phyloP scores from a whole-genome alignment of 768 basidiomycete genomes.

The Lactifluus subvellereus region DNA sequence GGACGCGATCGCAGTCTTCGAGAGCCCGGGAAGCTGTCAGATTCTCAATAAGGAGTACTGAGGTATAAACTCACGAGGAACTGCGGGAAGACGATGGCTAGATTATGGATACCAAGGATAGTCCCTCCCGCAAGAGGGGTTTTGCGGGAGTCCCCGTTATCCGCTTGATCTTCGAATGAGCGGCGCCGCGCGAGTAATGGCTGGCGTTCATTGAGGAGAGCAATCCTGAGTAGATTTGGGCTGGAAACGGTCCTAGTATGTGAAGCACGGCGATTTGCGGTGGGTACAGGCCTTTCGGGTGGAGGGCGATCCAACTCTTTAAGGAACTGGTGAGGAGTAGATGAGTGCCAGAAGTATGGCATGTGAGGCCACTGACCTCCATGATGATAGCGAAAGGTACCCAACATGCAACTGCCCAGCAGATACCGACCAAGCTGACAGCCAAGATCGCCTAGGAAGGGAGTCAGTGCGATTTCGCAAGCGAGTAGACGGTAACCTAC shows the following conservation, averaged over 20 bases:
- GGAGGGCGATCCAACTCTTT: slow-evolving; percentile 19
- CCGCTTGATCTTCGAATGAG: slow-evolving; percentile 46
- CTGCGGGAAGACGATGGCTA: slow-evolving; percentile 93
- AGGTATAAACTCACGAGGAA: slow-evolving; percentile 61
- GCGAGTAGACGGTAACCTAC: slow-evolving; percentile 31
- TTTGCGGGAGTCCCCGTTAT: slow-evolving; percentile 31
- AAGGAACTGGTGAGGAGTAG: slow-evolving; percentile 16
- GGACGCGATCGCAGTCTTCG: slow-evolving; percentile 76
- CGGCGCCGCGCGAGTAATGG: slow-evolving; percentile 58
- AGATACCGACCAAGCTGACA: slow-evolving; percentile 83
- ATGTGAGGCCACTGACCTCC: slow-evolving; percentile 53
- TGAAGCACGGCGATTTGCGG: slow-evolving; percentile 35
- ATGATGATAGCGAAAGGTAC: slow-evolving; percentile 96
- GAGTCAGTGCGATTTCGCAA: background rate
- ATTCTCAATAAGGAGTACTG: background rate
- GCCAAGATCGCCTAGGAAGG: slow-evolving; percentile 64
- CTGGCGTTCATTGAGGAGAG: slow-evolving; percentile 41
- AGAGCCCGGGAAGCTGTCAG: slow-evolving; percentile 2
- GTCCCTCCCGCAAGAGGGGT: slow-evolving; percentile 77
- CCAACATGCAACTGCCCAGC: slow-evolving; percentile 98
- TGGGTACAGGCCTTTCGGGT: background rate
- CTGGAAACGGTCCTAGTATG: slow-evolving; percentile 52
- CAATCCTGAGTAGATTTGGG: slow-evolving; percentile 35
- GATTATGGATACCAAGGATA: slow-evolving; percentile 89
- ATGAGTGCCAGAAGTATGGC: background rate